Conservation (phyloP, 257 asterid species). For the Solanum tacnaense region DNA sequence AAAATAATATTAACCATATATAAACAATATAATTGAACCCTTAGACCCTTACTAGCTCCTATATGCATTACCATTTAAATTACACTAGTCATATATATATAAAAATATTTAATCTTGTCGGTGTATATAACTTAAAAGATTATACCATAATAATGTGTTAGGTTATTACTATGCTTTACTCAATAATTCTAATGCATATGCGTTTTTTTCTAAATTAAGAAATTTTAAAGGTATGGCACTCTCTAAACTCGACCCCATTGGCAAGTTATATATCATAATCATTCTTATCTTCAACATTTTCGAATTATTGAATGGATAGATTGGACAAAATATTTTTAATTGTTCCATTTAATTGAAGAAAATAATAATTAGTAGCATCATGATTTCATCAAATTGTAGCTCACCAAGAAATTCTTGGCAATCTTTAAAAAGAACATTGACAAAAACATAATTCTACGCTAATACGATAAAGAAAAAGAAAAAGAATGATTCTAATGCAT, state of each 20-base stretch:
- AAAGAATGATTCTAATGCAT: background rate
- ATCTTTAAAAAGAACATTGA: background rate
- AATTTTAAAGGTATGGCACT: background rate
- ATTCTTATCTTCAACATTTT: background rate
- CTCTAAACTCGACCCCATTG: background rate
- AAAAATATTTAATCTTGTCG: background rate
- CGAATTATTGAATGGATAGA: background rate
- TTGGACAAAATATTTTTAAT: background rate
- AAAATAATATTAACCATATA: no score
- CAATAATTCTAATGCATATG: background rate
- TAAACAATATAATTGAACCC: no score
- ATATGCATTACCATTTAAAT: background rate
- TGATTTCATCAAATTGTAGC: background rate
- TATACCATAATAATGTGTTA: background rate
- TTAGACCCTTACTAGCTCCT: no score
- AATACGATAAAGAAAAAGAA: background rate
- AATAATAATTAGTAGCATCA: background rate
- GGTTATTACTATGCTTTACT: background rate
- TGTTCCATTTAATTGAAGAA: background rate
- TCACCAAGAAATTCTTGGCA: background rate
- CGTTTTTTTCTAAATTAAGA: background rate
- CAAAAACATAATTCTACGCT: background rate
- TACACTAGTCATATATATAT: background rate
- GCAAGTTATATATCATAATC: background rate
- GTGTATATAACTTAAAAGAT: background rate